Conservation (phyloP, 306 rosid genomes). For the Sindora glabra region DNA sequence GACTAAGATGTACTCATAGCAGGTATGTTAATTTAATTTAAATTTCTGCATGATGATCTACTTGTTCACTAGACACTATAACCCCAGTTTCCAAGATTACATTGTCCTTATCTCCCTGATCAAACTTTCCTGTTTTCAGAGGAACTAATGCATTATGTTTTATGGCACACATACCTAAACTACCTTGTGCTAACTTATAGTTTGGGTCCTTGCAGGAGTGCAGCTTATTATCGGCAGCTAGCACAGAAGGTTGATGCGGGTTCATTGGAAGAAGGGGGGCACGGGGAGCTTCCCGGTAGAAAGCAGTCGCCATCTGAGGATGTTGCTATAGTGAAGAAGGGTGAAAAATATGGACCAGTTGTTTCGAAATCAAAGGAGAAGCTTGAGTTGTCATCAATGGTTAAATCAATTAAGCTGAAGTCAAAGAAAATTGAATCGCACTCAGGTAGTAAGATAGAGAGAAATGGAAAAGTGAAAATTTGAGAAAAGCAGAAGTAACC, state of each 20-base stretch:
- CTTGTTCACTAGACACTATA: not conserved
- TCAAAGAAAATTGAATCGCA: conserved; percentile 38
- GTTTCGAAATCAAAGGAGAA: conserved; percentile 28
- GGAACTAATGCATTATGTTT: not conserved
- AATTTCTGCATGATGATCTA: not conserved
- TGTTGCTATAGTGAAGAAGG: not conserved
- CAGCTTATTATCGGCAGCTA: conserved; percentile 50
- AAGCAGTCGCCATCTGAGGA: conserved; percentile 15
- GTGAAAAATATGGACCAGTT: conserved; percentile 25
- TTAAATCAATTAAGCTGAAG: conserved; percentile 72
- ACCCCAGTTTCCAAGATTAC: no score
- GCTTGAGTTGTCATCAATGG: conserved; percentile 43
- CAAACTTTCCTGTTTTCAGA: not conserved
- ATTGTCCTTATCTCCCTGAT: not conserved
- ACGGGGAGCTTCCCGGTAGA: conserved; percentile 2
- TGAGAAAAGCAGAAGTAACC: conserved; percentile 15
- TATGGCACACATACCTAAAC: not conserved
- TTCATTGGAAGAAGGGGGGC: conserved; percentile 20
- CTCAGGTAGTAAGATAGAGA: conserved; percentile 23
- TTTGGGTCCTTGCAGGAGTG: conserved; percentile 55
- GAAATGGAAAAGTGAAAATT: conserved; percentile 16
- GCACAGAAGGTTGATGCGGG: conserved; percentile 36
- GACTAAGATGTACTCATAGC: no score
- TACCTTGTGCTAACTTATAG: conserved; percentile 3
- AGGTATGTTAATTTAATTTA: no score